phyloP scores from a whole-genome alignment of 257 asterid species.

The Phtheirospermum japonicum region DNA sequence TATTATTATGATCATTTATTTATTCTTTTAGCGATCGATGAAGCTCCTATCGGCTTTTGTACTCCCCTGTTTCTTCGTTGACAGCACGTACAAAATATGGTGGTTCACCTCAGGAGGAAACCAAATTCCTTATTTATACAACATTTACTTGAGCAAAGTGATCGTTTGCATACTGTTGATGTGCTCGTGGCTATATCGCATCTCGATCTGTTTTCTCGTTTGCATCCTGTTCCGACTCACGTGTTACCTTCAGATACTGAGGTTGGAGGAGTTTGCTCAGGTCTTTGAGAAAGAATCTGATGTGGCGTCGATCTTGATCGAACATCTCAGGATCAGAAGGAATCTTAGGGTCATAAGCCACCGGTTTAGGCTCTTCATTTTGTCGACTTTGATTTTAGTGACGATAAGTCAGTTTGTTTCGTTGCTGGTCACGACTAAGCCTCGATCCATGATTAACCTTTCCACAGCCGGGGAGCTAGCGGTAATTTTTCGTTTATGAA shows the following conservation, averaged over 20 bases:
- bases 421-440: slow-evolving; percentile 55
- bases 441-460: slow-evolving; percentile 47
- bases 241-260: slow-evolving; percentile 68
- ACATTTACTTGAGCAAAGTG: slow-evolving; percentile 51
- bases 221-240: slow-evolving; percentile 85
- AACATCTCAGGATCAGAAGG: slow-evolving; percentile 82
- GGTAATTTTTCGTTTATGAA: slow-evolving; percentile 34
- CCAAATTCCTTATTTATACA: slow-evolving; percentile 73
- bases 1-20: too few relatives aligned
- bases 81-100: slow-evolving; percentile 79
- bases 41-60: slow-evolving; percentile 77
- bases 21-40: slow-evolving; percentile 88
- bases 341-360: slow-evolving; percentile 84
- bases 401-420: slow-evolving; percentile 78
- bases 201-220: slow-evolving; percentile 69
- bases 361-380: slow-evolving; percentile 73
- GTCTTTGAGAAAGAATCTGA: slow-evolving; percentile 72
- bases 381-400: slow-evolving; percentile 60
- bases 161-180: slow-evolving; percentile 56
- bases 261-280: slow-evolving; percentile 74
- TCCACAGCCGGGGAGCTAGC: slow-evolving; percentile 81
- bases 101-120: slow-evolving; percentile 85
- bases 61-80: slow-evolving; percentile 74
- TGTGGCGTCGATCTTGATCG: slow-evolving; percentile 60
- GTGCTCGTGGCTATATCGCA: slow-evolving; percentile 85